Percentiles rank a stretch among this genome's conserved stretches.
phyloP scores from a whole-genome alignment of 805 yeast species.

The Candida endomychidarum region DNA sequence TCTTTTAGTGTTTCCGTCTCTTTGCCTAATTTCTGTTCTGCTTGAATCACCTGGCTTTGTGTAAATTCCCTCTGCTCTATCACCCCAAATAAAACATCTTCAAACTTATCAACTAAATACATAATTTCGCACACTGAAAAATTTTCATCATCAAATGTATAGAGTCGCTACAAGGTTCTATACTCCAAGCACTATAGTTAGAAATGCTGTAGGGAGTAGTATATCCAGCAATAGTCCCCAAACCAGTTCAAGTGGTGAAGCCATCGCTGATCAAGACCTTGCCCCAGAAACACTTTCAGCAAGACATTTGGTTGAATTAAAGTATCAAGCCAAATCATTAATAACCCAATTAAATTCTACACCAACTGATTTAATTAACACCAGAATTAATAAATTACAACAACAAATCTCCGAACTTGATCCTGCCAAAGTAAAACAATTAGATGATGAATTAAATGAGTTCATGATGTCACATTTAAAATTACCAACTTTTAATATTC shows the following conservation, averaged over 20 bases:
- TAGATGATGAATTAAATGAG: conserved; percentile 42
- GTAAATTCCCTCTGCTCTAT: not conserved
- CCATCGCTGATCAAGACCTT: not conserved
- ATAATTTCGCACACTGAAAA: conserved; percentile 5
- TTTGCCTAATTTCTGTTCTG: too few relatives aligned
- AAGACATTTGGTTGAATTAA: conserved; percentile 33
- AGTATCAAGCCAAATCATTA: conserved; percentile 23
- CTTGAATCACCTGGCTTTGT: too few relatives aligned
- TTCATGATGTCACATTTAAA: conserved; percentile 34
- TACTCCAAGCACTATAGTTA: not conserved
- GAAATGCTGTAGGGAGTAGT: not conserved
- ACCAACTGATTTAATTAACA: conserved; percentile 30
- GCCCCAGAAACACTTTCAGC: conserved; percentile 17
- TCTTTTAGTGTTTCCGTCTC: not conserved
- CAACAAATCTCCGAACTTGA: conserved; percentile 28
- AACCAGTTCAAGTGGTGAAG: not conserved
- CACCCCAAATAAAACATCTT: not conserved
- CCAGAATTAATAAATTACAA: conserved; percentile 31
- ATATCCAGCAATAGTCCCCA: too few relatives aligned
- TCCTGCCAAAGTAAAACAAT: conserved; percentile 34
- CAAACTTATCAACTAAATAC: conserved; percentile 1
- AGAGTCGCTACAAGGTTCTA: conserved; percentile 5
- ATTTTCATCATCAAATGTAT: conserved; percentile 6
- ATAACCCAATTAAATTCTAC: conserved; percentile 35
- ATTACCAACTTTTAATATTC: conserved; percentile 29